Conservation (phyloP, 116 monocot species). For the Posidonia oceanica region DNA sequence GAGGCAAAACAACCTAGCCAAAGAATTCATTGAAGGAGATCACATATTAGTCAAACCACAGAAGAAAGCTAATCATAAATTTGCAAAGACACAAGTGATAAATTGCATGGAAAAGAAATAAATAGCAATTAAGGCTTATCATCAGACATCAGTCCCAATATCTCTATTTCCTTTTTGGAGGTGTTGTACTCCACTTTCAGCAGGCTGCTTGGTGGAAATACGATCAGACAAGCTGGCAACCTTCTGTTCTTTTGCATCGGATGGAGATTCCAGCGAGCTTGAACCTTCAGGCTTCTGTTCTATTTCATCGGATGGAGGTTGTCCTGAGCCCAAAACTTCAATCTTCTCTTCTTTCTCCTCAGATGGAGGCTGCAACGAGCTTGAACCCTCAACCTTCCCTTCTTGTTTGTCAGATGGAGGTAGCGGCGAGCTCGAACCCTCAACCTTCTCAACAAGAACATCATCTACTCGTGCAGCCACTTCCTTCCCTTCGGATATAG, state of each 20-base stretch:
- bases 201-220: not conserved
- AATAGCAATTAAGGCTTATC: not conserved
- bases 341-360: slow-evolving; percentile 1
- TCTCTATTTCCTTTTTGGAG: not conserved
- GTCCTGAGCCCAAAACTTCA: not conserved
- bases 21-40: not conserved
- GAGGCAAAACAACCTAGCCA: not conserved
- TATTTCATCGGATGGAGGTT: not conserved
- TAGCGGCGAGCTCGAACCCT: not conserved
- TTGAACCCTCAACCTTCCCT: slow-evolving; percentile 1
- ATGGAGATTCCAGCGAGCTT: not conserved
- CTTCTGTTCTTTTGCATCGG: not conserved
- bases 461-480: not conserved
- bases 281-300: slow-evolving; percentile 6
- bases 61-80: not conserved
- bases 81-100: not conserved
- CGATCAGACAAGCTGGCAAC: not conserved
- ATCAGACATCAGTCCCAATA: slow-evolving; percentile 4
- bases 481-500: slow-evolving; percentile 6
- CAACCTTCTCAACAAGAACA: slow-evolving; percentile 9
- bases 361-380: not conserved
- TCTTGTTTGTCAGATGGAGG: not conserved
- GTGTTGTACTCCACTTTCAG: not conserved
- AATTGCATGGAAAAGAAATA: not conserved
- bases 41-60: not conserved